Evolutionary conservation across 2,329 filamentous ascomycete species (phyloP).

Genomic region (Penicillium nordicum): DNA sequence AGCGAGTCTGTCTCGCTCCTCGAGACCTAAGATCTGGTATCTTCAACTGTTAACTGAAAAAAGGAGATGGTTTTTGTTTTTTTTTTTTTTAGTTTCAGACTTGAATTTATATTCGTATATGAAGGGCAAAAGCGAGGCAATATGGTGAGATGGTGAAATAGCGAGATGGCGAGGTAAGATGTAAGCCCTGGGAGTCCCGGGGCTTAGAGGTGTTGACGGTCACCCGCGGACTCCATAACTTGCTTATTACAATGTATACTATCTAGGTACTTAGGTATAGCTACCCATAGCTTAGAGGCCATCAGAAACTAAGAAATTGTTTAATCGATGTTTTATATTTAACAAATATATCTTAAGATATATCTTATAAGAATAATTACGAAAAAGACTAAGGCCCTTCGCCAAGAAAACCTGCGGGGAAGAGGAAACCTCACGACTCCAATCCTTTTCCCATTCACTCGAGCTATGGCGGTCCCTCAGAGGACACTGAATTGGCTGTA

Average conservation of each 20-base stretch:
- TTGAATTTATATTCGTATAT: neutral
- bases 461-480: slow-evolving; percentile 65
- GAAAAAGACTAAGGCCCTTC: neutral
- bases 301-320: neutral
- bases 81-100: neutral
- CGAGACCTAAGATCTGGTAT: neutral
- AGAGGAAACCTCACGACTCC: neutral
- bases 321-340: neutral
- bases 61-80: no score
- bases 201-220: no score
- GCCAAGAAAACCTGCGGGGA: slow-evolving; percentile 16
- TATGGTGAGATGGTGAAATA: neutral
- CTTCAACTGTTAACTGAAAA: neutral
- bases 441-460: slow-evolving; percentile 1
- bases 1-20: neutral
- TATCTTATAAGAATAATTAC: neutral
- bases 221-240: neutral
- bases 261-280: neutral
- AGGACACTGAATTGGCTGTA: slow-evolving; percentile 94
- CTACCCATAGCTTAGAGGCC: neutral
- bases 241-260: neutral
- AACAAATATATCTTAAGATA: neutral
- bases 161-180: neutral
- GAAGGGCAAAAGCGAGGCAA: neutral
- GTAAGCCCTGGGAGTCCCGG: no score